Base-by-base conservation (phyloP, 345 rosid genomes). In the Brassica incana region DNA sequence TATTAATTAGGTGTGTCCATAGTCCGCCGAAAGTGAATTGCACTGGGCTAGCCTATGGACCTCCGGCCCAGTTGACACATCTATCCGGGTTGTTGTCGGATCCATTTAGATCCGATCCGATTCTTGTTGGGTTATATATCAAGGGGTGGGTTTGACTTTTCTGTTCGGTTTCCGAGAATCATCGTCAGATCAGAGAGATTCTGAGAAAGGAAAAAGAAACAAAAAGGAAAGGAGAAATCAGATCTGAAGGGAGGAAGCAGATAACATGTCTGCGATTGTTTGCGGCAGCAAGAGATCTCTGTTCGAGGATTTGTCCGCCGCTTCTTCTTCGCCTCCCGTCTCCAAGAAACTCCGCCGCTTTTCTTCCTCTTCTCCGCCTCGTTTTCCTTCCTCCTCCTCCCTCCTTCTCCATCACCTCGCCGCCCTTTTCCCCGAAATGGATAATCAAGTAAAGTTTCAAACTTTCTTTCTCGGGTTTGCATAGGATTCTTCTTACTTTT, bases 261-360 rank as follows among this genome's bases (percentile, higher is more conserved):
- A 88, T 82, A 92, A 88, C 93, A 92, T 92, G 97, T 92, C 97
- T 90, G 95, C 95, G 72, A 88, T 90, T 79, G 88, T 92, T 87
- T 90, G 95, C 83, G 93, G 97, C 69, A 89, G 97, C 71, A 92
- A 92, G 95, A 92, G 95, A 92, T 92, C 95, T 77, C 85, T 90
- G 59, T 92, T 92, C 69, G 97, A 92, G 84, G 97, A 92, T 70
- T 83, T 88, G 80, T 65, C 88, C 25, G 83, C 87, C 33, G 87
- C 88, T 32, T 77, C 91, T 50, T 79, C 91, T 52, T 80, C 91
- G 1, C 85, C 89, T 56, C 87, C 92, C 50, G 90, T 83, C 67
- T 72, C 89, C 71, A 90, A 90, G 65, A 84, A 90, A 84, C 67
- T 92, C 83, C 92, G 95, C 79, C 88, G 85, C 79, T 89, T 88